These are phyloP conservation scores for Forsythia viridissima DNA, from an alignment of 257 asterid genomes.

Conservation along the genomic window DNA sequence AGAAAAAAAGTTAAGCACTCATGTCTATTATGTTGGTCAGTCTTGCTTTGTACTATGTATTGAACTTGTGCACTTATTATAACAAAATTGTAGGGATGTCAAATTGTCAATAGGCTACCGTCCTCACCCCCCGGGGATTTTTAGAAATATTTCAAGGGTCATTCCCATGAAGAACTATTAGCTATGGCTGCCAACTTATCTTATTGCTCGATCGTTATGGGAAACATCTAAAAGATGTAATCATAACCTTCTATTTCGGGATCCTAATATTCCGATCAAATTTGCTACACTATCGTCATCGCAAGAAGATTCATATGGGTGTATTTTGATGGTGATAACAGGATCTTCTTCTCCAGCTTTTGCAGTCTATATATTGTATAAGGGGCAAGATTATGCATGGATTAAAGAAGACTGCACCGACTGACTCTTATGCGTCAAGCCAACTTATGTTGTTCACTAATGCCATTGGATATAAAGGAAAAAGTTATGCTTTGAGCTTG, in stretches of 20 bases:
- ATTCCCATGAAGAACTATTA: slow-evolving; percentile 22
- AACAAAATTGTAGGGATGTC: no score
- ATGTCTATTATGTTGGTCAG: not conserved
- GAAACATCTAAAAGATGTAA: not conserved
- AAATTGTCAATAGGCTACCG: no score
- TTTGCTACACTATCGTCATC: no score
- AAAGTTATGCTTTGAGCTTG: slow-evolving; percentile 33
- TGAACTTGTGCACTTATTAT: not conserved
- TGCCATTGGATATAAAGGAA: slow-evolving; percentile 29
- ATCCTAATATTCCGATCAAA: slow-evolving; percentile 22
- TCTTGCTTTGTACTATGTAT: not conserved
- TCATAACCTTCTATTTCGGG: slow-evolving; percentile 9
- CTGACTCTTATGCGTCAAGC: not conserved
- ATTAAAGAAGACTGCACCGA: no score
- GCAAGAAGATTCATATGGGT: no score
- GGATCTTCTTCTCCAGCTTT: no score
- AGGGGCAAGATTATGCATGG: no score
- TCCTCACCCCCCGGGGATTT: no score
- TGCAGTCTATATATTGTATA: no score
- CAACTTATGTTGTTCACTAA: slow-evolving; percentile 29
- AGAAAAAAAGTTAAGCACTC: not conserved
- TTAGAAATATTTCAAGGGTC: slow-evolving; percentile 12
- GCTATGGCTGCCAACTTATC: not conserved
- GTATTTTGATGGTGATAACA: no score
- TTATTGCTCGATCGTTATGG: not conserved